Evolutionary conservation across 1,284 basidiomycete species (phyloP), one percentile per base, ranked within the genome.

Genomic region (Limonomyces culmigenus): DNA sequence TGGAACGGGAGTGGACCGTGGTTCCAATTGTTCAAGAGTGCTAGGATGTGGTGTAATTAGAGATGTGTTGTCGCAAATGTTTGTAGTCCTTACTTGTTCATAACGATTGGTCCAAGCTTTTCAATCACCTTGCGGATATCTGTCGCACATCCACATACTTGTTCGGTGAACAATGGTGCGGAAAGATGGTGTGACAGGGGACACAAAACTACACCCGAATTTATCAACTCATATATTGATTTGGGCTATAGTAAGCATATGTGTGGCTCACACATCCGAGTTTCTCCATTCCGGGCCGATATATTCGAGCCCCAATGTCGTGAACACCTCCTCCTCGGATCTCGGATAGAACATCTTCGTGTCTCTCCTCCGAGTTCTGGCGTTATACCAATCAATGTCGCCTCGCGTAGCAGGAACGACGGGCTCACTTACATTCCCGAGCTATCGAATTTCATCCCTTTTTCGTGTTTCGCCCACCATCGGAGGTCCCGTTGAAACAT

Each of bases 21-120:
- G 93, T 91, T 95, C 60, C 75, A 70, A 50, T 58, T 97, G 53
- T 98, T 97, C 73, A 84, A 91, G 59, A 96, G 78, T 52, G 92
- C 87, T n/a, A 63, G 80, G 41, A 53, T 47, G 41, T 74, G 70
- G 70, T 71, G 69, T 47, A 48, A 42, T 32, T 51, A 41, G 40
- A 14, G 17, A 33, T 11, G n/a, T 33, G 13, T 35, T 19, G 27
- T 15, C 32, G 5, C 4, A n/a, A 33, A 18, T 5, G 4, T 17
- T 8, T 33, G 32, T 15, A 33, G 4, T 6, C 32, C 32, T 29
- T 29, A 11, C 11, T 29, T 10, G 25, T 29, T 29, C n/a, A n/a
- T 10, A 29, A 29, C 11, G 25, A n/a, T 29, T 29, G 25, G 25
- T 29, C 11, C 10, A 29, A 11, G 10, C n/a, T n/a, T n/a, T n/a